These are phyloP conservation scores for Suillus lakei DNA, from an alignment of 768 basidiomycete species.

Conservation along the genomic window DNA sequence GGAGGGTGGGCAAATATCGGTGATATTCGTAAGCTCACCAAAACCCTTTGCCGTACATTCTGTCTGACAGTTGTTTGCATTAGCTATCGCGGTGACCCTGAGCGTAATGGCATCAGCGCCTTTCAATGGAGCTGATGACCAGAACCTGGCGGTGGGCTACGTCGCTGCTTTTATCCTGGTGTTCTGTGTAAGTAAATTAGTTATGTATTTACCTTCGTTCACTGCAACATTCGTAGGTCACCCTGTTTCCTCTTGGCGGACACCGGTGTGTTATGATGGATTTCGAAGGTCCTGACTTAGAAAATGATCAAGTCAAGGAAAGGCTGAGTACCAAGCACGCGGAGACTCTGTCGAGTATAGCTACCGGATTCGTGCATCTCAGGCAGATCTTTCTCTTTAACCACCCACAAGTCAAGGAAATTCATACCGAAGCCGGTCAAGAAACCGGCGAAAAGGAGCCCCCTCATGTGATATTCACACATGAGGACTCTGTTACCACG, in stretches of 20 bases:
- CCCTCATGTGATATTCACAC: neutral
- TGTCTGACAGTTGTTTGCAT: neutral
- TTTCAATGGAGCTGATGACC: conserved; percentile 61
- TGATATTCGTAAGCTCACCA: conserved; percentile 61
- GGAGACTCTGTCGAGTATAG: conserved; percentile 9
- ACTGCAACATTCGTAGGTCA: conserved; percentile 44
- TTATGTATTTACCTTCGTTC: neutral
- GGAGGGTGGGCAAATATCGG: conserved; percentile 74
- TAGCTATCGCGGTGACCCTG: conserved; percentile 70
- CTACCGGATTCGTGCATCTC: conserved; percentile 17
- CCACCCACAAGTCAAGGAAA: neutral
- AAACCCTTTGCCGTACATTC: neutral
- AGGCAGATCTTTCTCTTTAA: neutral
- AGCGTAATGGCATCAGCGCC: conserved; percentile 64
- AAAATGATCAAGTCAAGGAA: conserved; percentile 58
- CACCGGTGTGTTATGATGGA: conserved; percentile 61
- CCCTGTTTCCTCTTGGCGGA: conserved; percentile 68
- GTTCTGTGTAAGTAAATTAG: conserved; percentile 50
- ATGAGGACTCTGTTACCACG: neutral
- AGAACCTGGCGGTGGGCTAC: conserved; percentile 69
- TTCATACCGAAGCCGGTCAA: neutral
- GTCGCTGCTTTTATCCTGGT: conserved; percentile 65
- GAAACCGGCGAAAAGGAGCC: neutral
- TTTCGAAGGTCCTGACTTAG: conserved; percentile 66
- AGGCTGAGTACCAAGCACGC: conserved; percentile 44